Evolutionary conservation across 192 early-diverging fungal species (phyloP).

Genomic region (Dissophora globulifera): DNA sequence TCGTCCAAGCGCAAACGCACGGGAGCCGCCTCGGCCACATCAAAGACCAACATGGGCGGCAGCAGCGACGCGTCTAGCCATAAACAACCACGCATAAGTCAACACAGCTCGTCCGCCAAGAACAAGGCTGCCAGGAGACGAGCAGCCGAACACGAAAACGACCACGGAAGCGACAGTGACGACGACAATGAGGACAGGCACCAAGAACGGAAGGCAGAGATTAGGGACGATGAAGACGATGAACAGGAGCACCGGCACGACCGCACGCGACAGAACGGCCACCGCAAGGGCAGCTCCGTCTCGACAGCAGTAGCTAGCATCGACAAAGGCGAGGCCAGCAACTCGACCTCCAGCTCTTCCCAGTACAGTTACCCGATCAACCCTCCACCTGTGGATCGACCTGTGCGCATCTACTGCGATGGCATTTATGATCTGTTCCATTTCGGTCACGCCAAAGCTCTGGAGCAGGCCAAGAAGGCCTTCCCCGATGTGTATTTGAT

Average conservation of each 20-base stretch:
- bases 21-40: slow-evolving; percentile 7
- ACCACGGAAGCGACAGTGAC: slow-evolving; percentile 15
- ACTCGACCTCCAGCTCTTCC: slow-evolving; percentile 1
- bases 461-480: slow-evolving; percentile 86
- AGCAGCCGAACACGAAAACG: slow-evolving; percentile 6
- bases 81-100: slow-evolving; percentile 46
- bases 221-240: background rate
- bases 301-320: background rate
- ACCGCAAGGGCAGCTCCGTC: background rate
- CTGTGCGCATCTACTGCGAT: slow-evolving; percentile 86
- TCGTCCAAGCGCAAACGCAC: slow-evolving; percentile 48
- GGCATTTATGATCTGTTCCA: slow-evolving; percentile 90
- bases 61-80: slow-evolving; percentile 33
- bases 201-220: background rate
- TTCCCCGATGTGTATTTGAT: slow-evolving; percentile 81
- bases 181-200: slow-evolving; percentile 3
- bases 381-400: slow-evolving; percentile 72
- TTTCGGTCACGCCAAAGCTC: slow-evolving; percentile 81
- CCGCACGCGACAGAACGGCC: background rate
- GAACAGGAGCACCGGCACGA: slow-evolving; percentile 7
- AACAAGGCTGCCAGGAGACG: slow-evolving; percentile 18
- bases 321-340: background rate
- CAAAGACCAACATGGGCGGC: slow-evolving; percentile 18
- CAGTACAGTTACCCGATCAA: slow-evolving; percentile 67
- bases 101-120: slow-evolving; percentile 12